phyloP scores from a whole-genome alignment of 352 stramenopile genomes.

The Phytopythium litorale region DNA sequence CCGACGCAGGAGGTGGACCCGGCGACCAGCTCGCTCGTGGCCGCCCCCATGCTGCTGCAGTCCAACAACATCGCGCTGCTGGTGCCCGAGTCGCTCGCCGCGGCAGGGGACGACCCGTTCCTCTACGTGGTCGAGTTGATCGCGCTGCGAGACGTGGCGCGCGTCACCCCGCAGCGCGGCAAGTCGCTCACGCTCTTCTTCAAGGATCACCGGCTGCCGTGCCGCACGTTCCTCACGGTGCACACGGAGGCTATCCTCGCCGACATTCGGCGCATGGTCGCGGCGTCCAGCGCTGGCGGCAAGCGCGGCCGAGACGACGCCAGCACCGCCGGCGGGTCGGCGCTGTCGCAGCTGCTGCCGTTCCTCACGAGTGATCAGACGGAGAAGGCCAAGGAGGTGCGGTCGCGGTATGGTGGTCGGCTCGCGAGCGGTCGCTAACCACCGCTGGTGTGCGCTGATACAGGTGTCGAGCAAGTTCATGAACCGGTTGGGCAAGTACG shows the following conservation, averaged over 20 bases:
- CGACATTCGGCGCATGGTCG: conserved; percentile 66
- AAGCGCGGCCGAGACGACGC: conserved; percentile 40
- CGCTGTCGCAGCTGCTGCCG: conserved; percentile 53
- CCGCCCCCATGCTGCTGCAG: conserved; percentile 67
- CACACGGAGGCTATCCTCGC: conserved; percentile 70
- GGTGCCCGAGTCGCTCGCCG: conserved; percentile 11
- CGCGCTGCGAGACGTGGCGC: conserved; percentile 56
- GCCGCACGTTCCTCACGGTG: conserved; percentile 65
- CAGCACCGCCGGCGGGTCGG: conserved; percentile 5
- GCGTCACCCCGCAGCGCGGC: conserved; percentile 69
- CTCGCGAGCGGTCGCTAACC: background rate
- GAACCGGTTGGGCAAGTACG: conserved; percentile 61
- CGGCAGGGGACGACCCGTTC: conserved; percentile 30
- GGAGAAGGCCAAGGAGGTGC: conserved; percentile 78
- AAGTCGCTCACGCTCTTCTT: conserved; percentile 84
- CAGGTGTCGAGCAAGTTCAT: conserved; percentile 78
- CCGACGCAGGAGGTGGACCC: conserved; percentile 66
- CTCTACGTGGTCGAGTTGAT: conserved; percentile 68
- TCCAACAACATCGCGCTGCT: conserved; percentile 63
- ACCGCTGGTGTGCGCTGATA: background rate
- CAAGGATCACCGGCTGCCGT: conserved; percentile 49
- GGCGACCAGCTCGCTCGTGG: conserved; percentile 44
- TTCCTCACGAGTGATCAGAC: conserved; percentile 64
- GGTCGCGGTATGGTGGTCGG: background rate
- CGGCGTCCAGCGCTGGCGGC: conserved; percentile 19